Evolutionary conservation across 2,329 filamentous ascomycete genomes (phyloP).

Genomic region (Curvularia sp.): DNA sequence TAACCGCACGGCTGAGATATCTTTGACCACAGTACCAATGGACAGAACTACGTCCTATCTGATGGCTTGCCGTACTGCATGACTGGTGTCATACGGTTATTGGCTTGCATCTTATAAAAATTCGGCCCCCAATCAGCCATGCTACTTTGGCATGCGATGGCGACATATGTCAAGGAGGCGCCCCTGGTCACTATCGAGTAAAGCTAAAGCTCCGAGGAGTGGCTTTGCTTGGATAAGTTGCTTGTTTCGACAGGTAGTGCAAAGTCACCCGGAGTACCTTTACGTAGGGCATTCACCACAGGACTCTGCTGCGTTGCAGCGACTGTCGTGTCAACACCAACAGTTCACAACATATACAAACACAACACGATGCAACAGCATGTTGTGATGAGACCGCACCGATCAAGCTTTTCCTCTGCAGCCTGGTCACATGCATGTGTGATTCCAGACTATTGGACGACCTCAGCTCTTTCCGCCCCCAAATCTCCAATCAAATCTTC

Average conservation of each 20-base stretch:
- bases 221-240: not conserved
- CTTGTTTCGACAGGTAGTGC: not conserved
- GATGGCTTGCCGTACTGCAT: not conserved
- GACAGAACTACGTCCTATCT: not conserved
- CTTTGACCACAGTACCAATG: not conserved
- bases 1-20: not conserved
- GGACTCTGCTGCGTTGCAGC: not conserved
- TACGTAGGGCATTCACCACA: too few species aligned
- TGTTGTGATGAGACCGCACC: too few species aligned
- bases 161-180: not conserved
- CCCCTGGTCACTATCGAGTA: not conserved
- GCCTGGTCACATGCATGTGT: not conserved
- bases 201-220: not conserved
- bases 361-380: too few species aligned
- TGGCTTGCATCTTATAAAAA: not conserved
- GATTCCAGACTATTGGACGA: not conserved
- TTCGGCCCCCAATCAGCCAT: not conserved
- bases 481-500: conserved; percentile 8
- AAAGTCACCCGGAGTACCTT: not conserved
- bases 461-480: conserved; percentile 4
- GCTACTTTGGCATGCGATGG: not conserved
- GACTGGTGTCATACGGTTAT: not conserved
- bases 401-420: not conserved
- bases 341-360: too few species aligned
- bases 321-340: not conserved